phyloP scores from a whole-genome alignment of 140 eudicot species.

The Ambrosia hybrid region DNA sequence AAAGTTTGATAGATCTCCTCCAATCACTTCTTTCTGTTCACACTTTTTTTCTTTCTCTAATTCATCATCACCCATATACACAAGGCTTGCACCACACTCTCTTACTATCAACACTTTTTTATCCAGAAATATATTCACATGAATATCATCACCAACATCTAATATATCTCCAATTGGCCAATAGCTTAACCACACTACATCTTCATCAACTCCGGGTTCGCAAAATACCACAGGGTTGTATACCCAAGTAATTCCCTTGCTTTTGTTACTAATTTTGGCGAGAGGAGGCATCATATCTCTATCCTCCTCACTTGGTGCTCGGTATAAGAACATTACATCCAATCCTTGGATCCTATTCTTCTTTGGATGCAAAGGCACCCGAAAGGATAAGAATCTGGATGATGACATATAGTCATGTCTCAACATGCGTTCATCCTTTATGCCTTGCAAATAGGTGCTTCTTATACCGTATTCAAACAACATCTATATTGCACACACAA shows the following conservation, averaged over 20 bases:
- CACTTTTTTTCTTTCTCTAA: neutral
- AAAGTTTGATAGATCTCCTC: conserved; percentile 11
- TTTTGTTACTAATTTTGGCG: conserved; percentile 18
- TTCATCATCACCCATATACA: conserved; percentile 18
- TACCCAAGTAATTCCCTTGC: conserved; percentile 29
- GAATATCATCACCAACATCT: conserved; percentile 28
- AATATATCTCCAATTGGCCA: neutral
- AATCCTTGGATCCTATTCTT: conserved; percentile 20
- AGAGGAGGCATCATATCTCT: conserved; percentile 3
- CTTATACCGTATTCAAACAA: conserved; percentile 24
- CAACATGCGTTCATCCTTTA: conserved; percentile 12
- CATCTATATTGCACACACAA: conserved; percentile 12
- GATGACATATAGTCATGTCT: neutral
- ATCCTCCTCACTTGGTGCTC: neutral
- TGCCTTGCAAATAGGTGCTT: conserved; percentile 12
- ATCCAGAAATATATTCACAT: conserved; percentile 3
- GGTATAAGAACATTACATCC: conserved; percentile 2
- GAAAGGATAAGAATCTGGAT: neutral
- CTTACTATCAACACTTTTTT: conserved; percentile 11
- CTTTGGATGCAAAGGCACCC: conserved; percentile 18
- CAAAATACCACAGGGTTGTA: conserved; percentile 31
- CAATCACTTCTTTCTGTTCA: neutral
- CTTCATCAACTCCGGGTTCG: conserved; percentile 18
- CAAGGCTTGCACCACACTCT: conserved; percentile 28
- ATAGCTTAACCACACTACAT: no score